These are phyloP conservation scores for Micromonas commoda DNA, from an alignment of 139 green algal species.

Conservation along the genomic window DNA sequence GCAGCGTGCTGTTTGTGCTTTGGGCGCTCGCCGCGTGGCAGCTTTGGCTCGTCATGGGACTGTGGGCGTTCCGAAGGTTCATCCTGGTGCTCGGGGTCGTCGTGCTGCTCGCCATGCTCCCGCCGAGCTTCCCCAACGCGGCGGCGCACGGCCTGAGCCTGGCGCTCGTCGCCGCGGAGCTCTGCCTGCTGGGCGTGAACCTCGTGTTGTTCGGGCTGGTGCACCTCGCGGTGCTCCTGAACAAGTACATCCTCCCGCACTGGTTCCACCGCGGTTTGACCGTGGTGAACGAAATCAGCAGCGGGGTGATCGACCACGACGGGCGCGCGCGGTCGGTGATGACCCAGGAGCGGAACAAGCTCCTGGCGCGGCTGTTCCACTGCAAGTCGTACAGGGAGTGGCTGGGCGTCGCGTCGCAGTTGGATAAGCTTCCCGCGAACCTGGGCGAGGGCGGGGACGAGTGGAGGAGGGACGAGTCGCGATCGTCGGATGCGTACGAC, in stretches of 20 bases:
- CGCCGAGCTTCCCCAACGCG: constrained; percentile 7
- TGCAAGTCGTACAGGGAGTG: constrained; percentile 6
- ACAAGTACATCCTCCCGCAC: constrained; percentile 3
- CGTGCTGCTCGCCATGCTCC: neutral
- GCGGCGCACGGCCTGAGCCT: constrained; percentile 17
- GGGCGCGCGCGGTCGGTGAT: neutral
- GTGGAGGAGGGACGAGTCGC: neutral
- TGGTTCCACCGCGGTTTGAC: neutral
- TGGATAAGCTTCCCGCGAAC: constrained; percentile 13
- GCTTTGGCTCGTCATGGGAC: neutral
- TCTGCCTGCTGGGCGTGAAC: neutral
- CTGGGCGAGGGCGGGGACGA: constrained; percentile 8
- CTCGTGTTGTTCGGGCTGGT: constrained; percentile 12
- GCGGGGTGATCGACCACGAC: neutral
- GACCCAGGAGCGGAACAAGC: neutral
- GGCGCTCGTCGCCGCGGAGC: neutral
- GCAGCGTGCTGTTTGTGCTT: neutral
- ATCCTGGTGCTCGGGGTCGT: neutral
- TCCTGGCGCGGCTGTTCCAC: neutral
- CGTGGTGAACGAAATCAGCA: neutral
- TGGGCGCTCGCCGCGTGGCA: neutral
- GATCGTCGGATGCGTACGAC: neutral
- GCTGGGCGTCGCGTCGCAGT: neutral
- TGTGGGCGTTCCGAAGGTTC: neutral
- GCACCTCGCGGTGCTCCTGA: constrained; percentile 11